Conservation (phyloP, 129 eudicot species). For the Flaveria ramosissima region DNA sequence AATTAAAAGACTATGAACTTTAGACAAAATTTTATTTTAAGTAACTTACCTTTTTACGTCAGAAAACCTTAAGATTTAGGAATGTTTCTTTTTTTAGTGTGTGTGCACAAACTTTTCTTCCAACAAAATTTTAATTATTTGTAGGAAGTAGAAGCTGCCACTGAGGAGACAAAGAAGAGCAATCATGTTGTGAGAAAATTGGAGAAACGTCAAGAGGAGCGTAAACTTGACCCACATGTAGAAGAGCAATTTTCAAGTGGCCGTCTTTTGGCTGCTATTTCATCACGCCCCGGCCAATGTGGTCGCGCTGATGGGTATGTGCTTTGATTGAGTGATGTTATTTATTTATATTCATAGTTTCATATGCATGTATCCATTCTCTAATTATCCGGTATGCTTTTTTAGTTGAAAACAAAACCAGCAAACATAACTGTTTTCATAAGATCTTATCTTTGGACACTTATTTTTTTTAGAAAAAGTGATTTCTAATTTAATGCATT, state of each 20-base stretch:
- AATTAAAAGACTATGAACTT: background rate
- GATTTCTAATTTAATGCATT: too few relatives aligned
- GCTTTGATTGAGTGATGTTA: background rate
- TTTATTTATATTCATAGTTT: background rate
- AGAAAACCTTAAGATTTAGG: too few relatives aligned
- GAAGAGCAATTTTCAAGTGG: constrained; percentile 83
- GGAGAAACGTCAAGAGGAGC: constrained; percentile 67
- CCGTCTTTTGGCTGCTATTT: constrained; percentile 67
- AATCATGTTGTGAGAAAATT: constrained; percentile 65
- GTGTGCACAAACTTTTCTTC: background rate
- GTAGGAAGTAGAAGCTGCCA: constrained; percentile 49
- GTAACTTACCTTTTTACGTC: too few relatives aligned
- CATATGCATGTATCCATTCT: background rate
- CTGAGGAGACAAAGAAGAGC: constrained; percentile 71
- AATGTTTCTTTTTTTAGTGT: background rate
- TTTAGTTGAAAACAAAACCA: background rate
- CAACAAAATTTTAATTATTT: background rate
- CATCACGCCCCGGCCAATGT: constrained; percentile 87
- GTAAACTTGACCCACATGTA: constrained; percentile 62
- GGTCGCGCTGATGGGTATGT: constrained; percentile 84
- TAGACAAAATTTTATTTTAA: too few relatives aligned
- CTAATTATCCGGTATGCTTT: background rate
- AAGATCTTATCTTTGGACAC: background rate
- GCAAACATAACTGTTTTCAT: background rate
- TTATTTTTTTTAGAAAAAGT: too few relatives aligned